phyloP scores from a whole-genome alignment of 2,329 filamentous ascomycete species.

The Blastomyces gilchristii region DNA sequence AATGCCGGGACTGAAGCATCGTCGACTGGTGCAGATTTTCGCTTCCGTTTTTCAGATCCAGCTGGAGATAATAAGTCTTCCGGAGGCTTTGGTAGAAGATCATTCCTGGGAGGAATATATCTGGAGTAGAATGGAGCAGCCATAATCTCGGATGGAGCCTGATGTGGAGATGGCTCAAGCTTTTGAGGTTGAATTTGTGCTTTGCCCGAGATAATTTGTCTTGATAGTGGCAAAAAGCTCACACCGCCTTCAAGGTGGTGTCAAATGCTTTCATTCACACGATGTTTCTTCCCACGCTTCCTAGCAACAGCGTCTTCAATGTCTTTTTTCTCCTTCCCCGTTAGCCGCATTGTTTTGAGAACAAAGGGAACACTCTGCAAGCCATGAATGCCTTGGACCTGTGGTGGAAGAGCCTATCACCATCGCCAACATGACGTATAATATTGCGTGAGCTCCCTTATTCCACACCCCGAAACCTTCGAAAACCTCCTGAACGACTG shows the following conservation, averaged over 20 bases:
- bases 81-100: neutral
- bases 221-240: constrained; percentile 8
- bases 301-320: neutral
- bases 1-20: neutral
- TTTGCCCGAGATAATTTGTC: neutral
- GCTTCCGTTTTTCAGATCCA: constrained; percentile 16
- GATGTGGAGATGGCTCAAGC: neutral
- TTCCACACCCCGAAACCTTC: constrained; percentile 2
- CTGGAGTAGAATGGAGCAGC: constrained; percentile 38
- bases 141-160: constrained; percentile 26
- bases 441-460: constrained; percentile 49
- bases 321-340: neutral
- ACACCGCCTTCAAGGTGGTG: constrained; percentile 16
- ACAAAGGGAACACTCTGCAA: neutral
- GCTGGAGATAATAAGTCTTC: neutral
- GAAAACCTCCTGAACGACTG: neutral
- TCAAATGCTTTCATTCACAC: no score
- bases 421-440: constrained; percentile 51
- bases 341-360: neutral
- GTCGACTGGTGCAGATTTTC: constrained; percentile 10
- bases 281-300: neutral
- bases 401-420: constrained; percentile 12
- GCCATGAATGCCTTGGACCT: constrained; percentile 12
- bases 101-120: constrained; percentile 33
- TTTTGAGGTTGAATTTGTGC: neutral